Conservation (phyloP, 441 rosid genomes). For the Raphanus hybrid region DNA sequence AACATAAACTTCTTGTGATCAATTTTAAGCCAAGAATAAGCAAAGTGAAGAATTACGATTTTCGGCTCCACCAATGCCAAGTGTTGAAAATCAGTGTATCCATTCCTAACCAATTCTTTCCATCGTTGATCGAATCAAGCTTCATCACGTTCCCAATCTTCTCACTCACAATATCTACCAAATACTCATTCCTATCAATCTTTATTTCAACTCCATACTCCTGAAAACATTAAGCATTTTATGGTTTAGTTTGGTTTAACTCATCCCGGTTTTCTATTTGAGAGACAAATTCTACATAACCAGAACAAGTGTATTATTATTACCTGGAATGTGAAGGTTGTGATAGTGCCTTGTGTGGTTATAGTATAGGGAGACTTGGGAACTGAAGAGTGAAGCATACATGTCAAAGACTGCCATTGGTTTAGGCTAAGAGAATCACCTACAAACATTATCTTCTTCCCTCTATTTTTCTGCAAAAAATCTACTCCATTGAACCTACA, state of each 20-base stretch:
- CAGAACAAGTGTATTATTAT: not conserved
- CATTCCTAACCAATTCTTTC: slow-evolving; percentile 67
- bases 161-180: slow-evolving; percentile 70
- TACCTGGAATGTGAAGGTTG: slow-evolving; percentile 64
- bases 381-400: slow-evolving; percentile 73
- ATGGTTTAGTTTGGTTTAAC: slow-evolving; percentile 13
- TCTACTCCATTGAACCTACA: slow-evolving; percentile 63
- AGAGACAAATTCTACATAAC: not conserved
- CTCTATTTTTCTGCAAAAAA: slow-evolving; percentile 58
- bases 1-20: not conserved
- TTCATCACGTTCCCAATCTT: slow-evolving; percentile 74
- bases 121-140: slow-evolving; percentile 73
- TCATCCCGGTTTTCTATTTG: not conserved
- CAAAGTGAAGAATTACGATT: not conserved
- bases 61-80: slow-evolving; percentile 98
- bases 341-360: slow-evolving; percentile 56
- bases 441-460: slow-evolving; percentile 82
- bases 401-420: slow-evolving; percentile 79
- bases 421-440: slow-evolving; percentile 87
- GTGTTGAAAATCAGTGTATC: slow-evolving; percentile 85
- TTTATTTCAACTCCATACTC: slow-evolving; percentile 69
- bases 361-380: slow-evolving; percentile 54
- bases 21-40: not conserved
- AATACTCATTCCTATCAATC: slow-evolving; percentile 66
- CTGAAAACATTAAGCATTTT: slow-evolving; percentile 42